These are phyloP conservation scores for Flaveria ramosissima DNA, from an alignment of 129 eudicot species.

Conservation along the genomic window DNA sequence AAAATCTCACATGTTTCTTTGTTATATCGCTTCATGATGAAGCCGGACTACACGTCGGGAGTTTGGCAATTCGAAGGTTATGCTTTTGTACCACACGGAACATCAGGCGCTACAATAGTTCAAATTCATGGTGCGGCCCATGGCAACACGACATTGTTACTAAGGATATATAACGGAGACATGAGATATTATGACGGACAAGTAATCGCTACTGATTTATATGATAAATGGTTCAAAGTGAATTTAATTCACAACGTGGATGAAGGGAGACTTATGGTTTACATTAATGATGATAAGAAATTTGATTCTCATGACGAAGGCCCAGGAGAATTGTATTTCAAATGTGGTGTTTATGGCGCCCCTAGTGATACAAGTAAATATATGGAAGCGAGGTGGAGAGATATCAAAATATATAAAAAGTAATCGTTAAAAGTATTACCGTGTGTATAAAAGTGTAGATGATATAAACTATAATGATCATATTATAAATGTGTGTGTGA, in stretches of 20 bases:
- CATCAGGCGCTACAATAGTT: constrained; percentile 50
- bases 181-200: constrained; percentile 40
- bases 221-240: constrained; percentile 50
- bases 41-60: constrained; percentile 53
- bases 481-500: background rate
- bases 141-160: constrained; percentile 35
- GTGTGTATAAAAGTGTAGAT: background rate
- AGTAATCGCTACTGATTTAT: constrained; percentile 35
- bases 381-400: constrained; percentile 57
- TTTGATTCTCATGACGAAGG: constrained; percentile 43
- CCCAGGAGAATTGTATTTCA: constrained; percentile 44
- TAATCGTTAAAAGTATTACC: background rate
- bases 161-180: constrained; percentile 48
- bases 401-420: constrained; percentile 42
- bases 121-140: constrained; percentile 53
- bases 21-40: background rate
- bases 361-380: constrained; percentile 35
- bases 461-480: background rate
- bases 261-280: constrained; percentile 39
- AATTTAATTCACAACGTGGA: constrained; percentile 50
- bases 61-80: constrained; percentile 61
- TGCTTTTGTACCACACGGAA: constrained; percentile 49
- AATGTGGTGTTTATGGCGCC: constrained; percentile 55
- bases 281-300: constrained; percentile 32
- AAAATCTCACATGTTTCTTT: background rate